A percentile compares a stretch with the other conserved stretches of the same genome.
Evolutionary conservation across 139 green algal genomes (phyloP).

Genomic region (Chlamydomonas applanata): DNA sequence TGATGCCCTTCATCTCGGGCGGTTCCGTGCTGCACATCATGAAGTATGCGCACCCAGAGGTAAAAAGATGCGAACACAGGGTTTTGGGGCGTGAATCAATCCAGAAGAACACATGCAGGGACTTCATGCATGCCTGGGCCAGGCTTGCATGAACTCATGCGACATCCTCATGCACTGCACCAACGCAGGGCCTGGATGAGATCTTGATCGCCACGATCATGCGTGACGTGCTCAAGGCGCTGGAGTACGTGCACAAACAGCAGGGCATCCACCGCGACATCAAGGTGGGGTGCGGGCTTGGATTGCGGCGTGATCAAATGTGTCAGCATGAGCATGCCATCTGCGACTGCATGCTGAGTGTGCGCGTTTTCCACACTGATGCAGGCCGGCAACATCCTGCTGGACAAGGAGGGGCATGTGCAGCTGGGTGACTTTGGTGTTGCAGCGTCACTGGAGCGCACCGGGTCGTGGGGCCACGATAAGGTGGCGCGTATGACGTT

Average conservation of each 20-base stretch:
- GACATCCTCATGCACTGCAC: background rate
- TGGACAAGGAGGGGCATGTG: constrained; percentile 86
- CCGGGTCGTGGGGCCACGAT: constrained; percentile 82
- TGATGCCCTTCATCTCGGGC: constrained; percentile 84
- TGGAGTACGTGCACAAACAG: constrained; percentile 96
- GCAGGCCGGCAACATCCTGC: constrained; percentile 96
- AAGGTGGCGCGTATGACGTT: constrained; percentile 75
- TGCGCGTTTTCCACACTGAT: too few species aligned
- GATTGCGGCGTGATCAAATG: background rate
- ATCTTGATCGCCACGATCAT: constrained; percentile 90
- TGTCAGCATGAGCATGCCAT: background rate
- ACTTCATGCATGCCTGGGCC: background rate
- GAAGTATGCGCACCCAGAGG: constrained; percentile 82
- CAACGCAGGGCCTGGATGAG: constrained; percentile 86
- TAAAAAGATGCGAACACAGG: constrained; percentile 24
- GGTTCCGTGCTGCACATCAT: constrained; percentile 87
- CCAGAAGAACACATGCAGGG: too few species aligned
- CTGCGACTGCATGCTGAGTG: background rate
- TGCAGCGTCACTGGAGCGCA: constrained; percentile 84
- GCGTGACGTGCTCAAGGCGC: constrained; percentile 85
- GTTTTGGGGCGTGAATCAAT: background rate
- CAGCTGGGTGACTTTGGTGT: constrained; percentile 98
- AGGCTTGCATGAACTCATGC: background rate
- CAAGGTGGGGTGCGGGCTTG: constrained; percentile 69
- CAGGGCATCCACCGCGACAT: constrained; percentile 96